Evolutionary conservation across 1,284 basidiomycete genomes (phyloP), one percentile per base, ranked within the genome.

Genomic region (Retiboletus flavoniger): DNA sequence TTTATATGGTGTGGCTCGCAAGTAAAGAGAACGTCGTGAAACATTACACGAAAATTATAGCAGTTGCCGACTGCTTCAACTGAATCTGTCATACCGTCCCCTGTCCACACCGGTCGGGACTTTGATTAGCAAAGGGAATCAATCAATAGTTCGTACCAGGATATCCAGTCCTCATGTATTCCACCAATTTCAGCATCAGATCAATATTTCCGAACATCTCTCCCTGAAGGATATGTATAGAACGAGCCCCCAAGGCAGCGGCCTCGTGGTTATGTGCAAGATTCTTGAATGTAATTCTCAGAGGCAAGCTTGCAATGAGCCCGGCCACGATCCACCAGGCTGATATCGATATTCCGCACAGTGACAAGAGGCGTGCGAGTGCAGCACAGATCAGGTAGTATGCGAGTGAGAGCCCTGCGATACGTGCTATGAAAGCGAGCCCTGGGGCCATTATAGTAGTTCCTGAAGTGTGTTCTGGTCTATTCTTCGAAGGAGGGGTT

Each of bases 1-100:
- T 68, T 66, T 46, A 61, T 56, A 16, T 66, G 66, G 5, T 61
- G 54, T 13, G 60, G 68, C 38, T 68, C 66, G 16, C 51, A 57
- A 34, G 64, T 66, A 24, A 65, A 66, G 19, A 69, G 17, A 7
- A 53, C 9, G 31, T 66, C 63, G 1, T 51, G 48, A 24, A 50
- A 69, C 64, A 68, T 49, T 2, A 69, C 11, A 40, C 46, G 62
- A 21, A 65, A 40, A 47, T 53, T 63, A 26, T 55, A 56, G 50
- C 63, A 66, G 19, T 51, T 55, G 8, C 64, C 64, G 3, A 40
- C 16, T 14, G 13, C 10, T 21, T 51, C 49, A 11, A 61, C 7
- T 7, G 49, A 49, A 2, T 63, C 58, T 41, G 45, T 31, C 4
- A 69, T 43, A 38, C 55, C 50, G 42, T 60, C 55, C 32, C 47